These are phyloP conservation scores for Petrea volubilis DNA, from an alignment of 257 asterid species.

Conservation along the genomic window DNA sequence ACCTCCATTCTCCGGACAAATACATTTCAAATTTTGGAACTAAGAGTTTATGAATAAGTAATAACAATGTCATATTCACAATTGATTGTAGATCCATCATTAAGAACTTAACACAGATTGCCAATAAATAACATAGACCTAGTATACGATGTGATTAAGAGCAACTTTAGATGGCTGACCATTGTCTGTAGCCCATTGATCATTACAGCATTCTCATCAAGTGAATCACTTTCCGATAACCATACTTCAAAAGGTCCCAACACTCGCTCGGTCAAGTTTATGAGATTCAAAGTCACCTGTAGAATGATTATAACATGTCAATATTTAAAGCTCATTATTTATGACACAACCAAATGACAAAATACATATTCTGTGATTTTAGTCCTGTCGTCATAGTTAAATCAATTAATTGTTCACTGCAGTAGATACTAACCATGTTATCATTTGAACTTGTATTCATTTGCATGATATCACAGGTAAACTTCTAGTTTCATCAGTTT, in stretches of 20 bases:
- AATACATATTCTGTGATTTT: not conserved
- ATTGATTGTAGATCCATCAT: slow-evolving; percentile 3
- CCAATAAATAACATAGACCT: slow-evolving; percentile 5
- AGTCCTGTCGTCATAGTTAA: slow-evolving; percentile 10
- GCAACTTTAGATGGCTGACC: slow-evolving; percentile 49
- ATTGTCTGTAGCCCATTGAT: slow-evolving; percentile 86
- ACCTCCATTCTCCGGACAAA: not conserved
- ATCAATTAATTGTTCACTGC: slow-evolving; percentile 9
- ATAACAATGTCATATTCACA: not conserved
- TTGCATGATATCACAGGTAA: slow-evolving; percentile 1
- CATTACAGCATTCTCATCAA: slow-evolving; percentile 79
- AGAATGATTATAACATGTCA: slow-evolving; percentile 18
- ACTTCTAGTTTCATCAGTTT: slow-evolving; percentile 15
- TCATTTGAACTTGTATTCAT: not conserved
- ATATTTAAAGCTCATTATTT: slow-evolving; percentile 7
- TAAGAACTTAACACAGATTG: not conserved
- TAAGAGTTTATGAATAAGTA: not conserved
- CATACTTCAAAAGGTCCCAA: slow-evolving; percentile 93
- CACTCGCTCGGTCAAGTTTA: slow-evolving; percentile 77
- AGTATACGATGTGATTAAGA: slow-evolving; percentile 3
- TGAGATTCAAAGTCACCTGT: slow-evolving; percentile 69
- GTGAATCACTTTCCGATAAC: slow-evolving; percentile 72
- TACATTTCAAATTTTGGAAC: not conserved
- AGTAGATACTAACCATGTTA: not conserved
- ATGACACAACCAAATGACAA: slow-evolving; percentile 10